Percentiles rank a stretch among this genome's conserved stretches.
These are phyloP conservation scores for Thalassiosira exigua DNA, from an alignment of 352 stramenopile genomes.

Conservation along the genomic window DNA sequence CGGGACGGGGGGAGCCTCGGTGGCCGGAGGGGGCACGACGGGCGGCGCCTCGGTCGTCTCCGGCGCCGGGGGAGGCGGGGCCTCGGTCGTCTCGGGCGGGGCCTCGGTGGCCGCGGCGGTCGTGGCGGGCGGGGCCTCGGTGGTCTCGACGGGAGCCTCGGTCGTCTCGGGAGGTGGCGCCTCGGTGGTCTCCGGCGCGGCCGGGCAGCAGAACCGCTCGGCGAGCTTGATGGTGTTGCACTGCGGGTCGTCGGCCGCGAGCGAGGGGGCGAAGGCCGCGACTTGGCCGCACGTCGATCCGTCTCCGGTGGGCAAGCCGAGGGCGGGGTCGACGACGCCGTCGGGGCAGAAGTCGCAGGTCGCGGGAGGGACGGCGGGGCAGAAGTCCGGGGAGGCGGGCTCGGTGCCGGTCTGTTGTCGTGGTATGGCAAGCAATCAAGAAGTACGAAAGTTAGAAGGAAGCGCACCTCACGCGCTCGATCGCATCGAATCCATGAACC, in stretches of 20 bases:
- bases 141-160: no score
- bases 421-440: neutral
- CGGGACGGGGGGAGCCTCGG: neutral
- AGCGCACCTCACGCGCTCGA: no score
- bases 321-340: neutral
- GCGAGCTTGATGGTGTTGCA: neutral
- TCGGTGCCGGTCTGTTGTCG: neutral
- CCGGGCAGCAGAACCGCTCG: neutral
- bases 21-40: neutral
- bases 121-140: neutral
- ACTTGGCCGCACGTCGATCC: neutral
- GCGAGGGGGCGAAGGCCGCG: neutral
- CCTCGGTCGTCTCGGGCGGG: neutral
- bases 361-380: neutral
- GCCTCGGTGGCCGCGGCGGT: neutral
- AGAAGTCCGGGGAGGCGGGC: neutral
- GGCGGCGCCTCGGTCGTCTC: neutral
- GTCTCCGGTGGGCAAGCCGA: neutral
- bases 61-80: no score
- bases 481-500: neutral
- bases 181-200: neutral
- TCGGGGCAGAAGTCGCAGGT: neutral
- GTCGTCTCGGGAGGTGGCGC: no score
- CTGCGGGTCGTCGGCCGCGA: neutral
- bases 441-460: neutral